A percentile compares a stretch with the other conserved stretches of the same genome.
Evolutionary conservation across 306 rosid species (phyloP).

Genomic region (Canavalia gladiata): DNA sequence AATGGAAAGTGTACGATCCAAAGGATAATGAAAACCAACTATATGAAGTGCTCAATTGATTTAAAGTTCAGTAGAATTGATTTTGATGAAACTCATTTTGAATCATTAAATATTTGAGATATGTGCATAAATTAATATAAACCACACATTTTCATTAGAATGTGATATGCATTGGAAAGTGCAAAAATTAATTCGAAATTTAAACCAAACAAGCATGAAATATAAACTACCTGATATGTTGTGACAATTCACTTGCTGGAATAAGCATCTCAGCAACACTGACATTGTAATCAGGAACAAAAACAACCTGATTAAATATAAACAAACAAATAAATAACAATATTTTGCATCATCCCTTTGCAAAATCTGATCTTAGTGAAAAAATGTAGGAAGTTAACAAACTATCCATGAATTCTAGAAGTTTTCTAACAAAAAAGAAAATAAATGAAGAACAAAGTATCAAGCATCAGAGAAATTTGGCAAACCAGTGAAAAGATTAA

Average conservation of each 20-base stretch:
- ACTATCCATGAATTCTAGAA: slow-evolving; percentile 29
- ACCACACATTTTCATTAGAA: too few relatives aligned
- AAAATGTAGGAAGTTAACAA: slow-evolving; percentile 12
- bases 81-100: too few relatives aligned
- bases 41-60: slow-evolving; percentile 2
- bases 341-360: slow-evolving; percentile 14
- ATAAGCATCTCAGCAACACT: slow-evolving; percentile 94
- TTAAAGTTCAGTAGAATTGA: too few relatives aligned
- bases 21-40: slow-evolving; percentile 32
- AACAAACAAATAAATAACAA: slow-evolving; percentile 40
- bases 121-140: too few relatives aligned
- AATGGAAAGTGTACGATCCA: slow-evolving; percentile 6
- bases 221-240: slow-evolving; percentile 83
- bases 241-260: slow-evolving; percentile 98
- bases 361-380: slow-evolving; percentile 32
- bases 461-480: slow-evolving; percentile 1
- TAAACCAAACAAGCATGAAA: too few relatives aligned
- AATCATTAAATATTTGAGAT: too few relatives aligned
- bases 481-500: background rate
- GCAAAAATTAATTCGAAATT: too few relatives aligned
- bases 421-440: slow-evolving; percentile 16
- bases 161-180: too few relatives aligned
- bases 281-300: slow-evolving; percentile 97
- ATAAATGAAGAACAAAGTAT: slow-evolving; percentile 35
- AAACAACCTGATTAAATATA: slow-evolving; percentile 70